Percentiles rank a stretch among this genome's conserved stretches.
Evolutionary conservation across 768 basidiomycete species (phyloP).

Genomic region (Pseudohyphozyma bogoriensis): DNA sequence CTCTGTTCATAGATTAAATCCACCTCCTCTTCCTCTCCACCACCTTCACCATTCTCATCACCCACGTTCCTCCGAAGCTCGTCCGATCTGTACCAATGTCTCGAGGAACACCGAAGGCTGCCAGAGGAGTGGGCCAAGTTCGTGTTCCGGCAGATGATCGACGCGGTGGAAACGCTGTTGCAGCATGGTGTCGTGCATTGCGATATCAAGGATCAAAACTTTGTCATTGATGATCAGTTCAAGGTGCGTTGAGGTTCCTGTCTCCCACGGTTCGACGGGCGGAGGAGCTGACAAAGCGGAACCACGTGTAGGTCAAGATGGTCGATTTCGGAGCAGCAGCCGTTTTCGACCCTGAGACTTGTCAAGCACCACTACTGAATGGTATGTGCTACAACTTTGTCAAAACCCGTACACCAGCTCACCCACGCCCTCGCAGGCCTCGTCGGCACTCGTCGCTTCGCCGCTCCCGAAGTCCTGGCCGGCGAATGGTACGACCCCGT

Average conservation of each 20-base stretch:
- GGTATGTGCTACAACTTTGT: neutral
- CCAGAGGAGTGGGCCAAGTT: slow-evolving; percentile 65
- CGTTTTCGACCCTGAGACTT: slow-evolving; percentile 49
- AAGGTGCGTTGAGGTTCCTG: slow-evolving; percentile 37
- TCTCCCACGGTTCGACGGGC: neutral
- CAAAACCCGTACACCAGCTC: too few relatives aligned
- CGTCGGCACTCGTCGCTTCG: slow-evolving; percentile 25
- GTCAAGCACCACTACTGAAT: slow-evolving; percentile 46
- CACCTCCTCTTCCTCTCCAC: neutral
- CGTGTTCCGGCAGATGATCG: slow-evolving; percentile 77
- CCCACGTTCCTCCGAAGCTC: neutral
- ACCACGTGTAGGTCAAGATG: slow-evolving; percentile 55
- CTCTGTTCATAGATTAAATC: too few relatives aligned
- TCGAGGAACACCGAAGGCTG: slow-evolving; percentile 74
- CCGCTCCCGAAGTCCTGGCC: slow-evolving; percentile 36
- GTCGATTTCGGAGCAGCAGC: slow-evolving; percentile 91
- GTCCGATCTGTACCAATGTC: slow-evolving; percentile 80
- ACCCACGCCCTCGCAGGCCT: slow-evolving; percentile 3
- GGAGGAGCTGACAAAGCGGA: neutral
- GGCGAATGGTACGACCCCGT: slow-evolving; percentile 37
- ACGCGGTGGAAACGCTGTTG: slow-evolving; percentile 65
- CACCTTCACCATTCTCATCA: slow-evolving; percentile 1
- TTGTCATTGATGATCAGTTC: slow-evolving; percentile 41
- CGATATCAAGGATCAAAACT: slow-evolving; percentile 44
- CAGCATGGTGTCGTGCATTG: slow-evolving; percentile 37